Conservation (phyloP, 306 rosid species). For the Prinsepia uniflora region DNA sequence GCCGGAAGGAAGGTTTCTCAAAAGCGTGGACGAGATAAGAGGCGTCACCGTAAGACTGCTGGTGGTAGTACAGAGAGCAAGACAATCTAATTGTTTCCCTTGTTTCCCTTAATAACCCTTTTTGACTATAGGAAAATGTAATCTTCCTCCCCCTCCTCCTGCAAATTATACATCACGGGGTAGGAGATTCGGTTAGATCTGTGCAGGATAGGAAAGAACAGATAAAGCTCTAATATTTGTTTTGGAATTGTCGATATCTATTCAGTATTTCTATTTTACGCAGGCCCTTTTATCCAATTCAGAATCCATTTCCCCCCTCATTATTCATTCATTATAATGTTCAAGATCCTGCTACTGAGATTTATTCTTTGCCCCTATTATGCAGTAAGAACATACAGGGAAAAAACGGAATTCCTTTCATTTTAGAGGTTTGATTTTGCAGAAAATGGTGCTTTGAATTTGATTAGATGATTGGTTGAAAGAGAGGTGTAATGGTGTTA, state of each 20-base stretch:
- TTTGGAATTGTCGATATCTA: constrained; percentile 44
- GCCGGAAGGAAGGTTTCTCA: constrained; percentile 39
- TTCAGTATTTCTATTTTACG: constrained; percentile 27
- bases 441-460: background rate
- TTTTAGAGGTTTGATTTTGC: background rate
- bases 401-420: too few species aligned
- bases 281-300: background rate
- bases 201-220: constrained; percentile 30
- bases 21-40: constrained; percentile 57
- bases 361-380: too few species aligned
- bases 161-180: constrained; percentile 43
- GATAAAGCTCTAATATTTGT: constrained; percentile 23
- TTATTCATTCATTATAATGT: too few species aligned
- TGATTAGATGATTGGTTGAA: background rate
- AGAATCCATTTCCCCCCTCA: background rate
- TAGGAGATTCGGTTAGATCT: constrained; percentile 36
- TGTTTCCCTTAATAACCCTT: constrained; percentile 14
- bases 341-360: too few species aligned
- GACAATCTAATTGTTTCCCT: constrained; percentile 32
- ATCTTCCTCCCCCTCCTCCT: constrained; percentile 34
- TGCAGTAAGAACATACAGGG: too few species aligned
- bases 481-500: background rate
- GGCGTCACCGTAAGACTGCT: constrained; percentile 62
- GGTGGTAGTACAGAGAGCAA: constrained; percentile 37
- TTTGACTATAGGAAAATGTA: constrained; percentile 38